Percentiles rank a stretch among this genome's conserved stretches.
These are phyloP conservation scores for Hyaloscypha finlandica DNA, from an alignment of 495 filamentous ascomycete species.

Conservation along the genomic window DNA sequence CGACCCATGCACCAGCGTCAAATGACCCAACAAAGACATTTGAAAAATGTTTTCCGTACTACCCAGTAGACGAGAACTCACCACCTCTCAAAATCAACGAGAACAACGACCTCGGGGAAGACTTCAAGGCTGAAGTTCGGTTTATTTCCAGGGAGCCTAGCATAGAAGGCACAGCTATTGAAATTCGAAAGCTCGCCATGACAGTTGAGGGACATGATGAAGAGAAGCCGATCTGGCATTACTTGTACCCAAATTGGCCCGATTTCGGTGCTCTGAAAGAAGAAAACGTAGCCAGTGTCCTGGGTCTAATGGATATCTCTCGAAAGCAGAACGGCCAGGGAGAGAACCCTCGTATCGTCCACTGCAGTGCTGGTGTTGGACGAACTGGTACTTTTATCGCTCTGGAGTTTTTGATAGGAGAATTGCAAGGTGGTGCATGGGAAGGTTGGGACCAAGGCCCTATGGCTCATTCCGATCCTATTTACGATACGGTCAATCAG, in stretches of 20 bases:
- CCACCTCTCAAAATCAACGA: conserved; percentile 56
- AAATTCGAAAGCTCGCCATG: conserved; percentile 54
- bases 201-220: conserved; percentile 39
- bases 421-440: conserved; percentile 75
- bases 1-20: conserved; percentile 66
- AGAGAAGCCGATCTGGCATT: conserved; percentile 79
- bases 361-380: conserved; percentile 94
- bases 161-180: conserved; percentile 50
- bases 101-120: conserved; percentile 61
- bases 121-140: conserved; percentile 57
- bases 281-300: conserved; percentile 73
- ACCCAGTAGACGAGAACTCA: conserved; percentile 61
- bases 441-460: conserved; percentile 41
- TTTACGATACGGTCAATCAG: conserved; percentile 68
- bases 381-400: conserved; percentile 95
- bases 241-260: conserved; percentile 91
- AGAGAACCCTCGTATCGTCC: conserved; percentile 81
- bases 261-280: conserved; percentile 88
- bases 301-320: conserved; percentile 76
- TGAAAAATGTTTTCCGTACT: conserved; percentile 94
- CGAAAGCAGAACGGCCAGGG: conserved; percentile 64
- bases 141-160: conserved; percentile 50
- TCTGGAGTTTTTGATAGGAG: conserved; percentile 82
- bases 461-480: conserved; percentile 44
- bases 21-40: conserved; percentile 43